Evolutionary conservation across 164 flowering plant genomes (phyloP).

Genomic region (Magnolia kwangsiensis): DNA sequence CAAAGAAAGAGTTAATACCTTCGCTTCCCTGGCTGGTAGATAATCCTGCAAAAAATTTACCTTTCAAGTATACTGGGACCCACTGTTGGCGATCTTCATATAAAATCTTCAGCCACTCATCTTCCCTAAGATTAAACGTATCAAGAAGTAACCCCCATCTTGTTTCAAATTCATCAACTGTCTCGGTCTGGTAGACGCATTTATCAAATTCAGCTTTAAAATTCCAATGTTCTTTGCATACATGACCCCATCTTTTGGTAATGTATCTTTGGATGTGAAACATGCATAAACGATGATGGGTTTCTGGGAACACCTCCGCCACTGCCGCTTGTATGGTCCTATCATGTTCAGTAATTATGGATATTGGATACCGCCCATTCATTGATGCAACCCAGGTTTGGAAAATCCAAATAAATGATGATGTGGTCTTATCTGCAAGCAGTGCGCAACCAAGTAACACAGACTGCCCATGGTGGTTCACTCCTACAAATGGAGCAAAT

Average conservation of each 20-base stretch:
- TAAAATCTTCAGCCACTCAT: slow-evolving; percentile 13
- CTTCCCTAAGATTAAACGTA: slow-evolving; percentile 6
- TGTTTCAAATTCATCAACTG: slow-evolving; percentile 18
- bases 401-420: slow-evolving; percentile 13
- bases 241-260: slow-evolving; percentile 9
- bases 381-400: slow-evolving; percentile 18
- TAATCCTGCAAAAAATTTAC: slow-evolving; percentile 13
- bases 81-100: slow-evolving; percentile 12
- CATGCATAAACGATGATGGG: slow-evolving; percentile 13
- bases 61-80: slow-evolving; percentile 18
- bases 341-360: slow-evolving; percentile 12
- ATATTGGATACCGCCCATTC: slow-evolving; percentile 11
- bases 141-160: slow-evolving; percentile 6
- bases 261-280: slow-evolving; percentile 5
- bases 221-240: slow-evolving; percentile 4
- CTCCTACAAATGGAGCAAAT: slow-evolving; percentile 11
- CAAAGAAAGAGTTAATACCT: slow-evolving; percentile 9
- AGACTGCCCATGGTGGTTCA: slow-evolving; percentile 16
- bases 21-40: slow-evolving; percentile 9
- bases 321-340: slow-evolving; percentile 14
- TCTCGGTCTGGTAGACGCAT: slow-evolving; percentile 7
- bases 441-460: slow-evolving; percentile 20
- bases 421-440: slow-evolving; percentile 5
- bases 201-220: slow-evolving; percentile 14
- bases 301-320: slow-evolving; percentile 11